Evolutionary conservation across 2,329 filamentous ascomycete genomes (phyloP).

Genomic region (Cephalotrichum gorgonifer): DNA sequence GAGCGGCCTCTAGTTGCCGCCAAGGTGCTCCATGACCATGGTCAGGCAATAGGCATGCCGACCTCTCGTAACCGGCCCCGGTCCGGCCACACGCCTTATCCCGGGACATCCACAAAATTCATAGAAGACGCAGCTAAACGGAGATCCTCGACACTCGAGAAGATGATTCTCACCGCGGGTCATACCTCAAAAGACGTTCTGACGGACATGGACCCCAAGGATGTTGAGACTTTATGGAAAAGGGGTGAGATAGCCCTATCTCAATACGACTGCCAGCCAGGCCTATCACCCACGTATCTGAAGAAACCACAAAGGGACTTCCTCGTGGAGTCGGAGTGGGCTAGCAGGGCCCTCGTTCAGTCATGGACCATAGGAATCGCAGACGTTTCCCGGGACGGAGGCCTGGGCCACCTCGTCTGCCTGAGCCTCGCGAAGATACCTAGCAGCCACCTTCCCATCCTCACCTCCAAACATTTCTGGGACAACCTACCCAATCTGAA

Average conservation of each 20-base stretch:
- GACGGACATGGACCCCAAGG: not conserved
- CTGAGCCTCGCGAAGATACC: conserved; percentile 56
- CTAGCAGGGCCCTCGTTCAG: not conserved
- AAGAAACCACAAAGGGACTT: not conserved
- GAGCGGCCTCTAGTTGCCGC: not conserved
- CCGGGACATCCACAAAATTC: not conserved
- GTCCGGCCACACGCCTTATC: not conserved
- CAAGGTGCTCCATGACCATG: not conserved
- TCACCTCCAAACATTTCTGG: conserved; percentile 54
- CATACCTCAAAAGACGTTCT: not conserved
- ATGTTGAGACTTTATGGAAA: not conserved
- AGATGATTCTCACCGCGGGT: not conserved
- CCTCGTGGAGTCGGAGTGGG: not conserved
- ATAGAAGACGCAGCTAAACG: not conserved
- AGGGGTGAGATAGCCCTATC: not conserved
- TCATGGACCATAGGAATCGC: not conserved
- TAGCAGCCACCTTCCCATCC: conserved; percentile 44
- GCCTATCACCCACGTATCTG: not conserved
- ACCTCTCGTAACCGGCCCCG: not conserved
- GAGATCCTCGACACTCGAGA: not conserved
- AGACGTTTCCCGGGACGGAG: conserved; percentile 13
- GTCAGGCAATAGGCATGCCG: not conserved
- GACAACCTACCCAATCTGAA: conserved; percentile 40
- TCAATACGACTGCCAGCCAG: not conserved
- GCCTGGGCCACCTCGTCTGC: conserved; percentile 43